Evolutionary conservation across 2,329 filamentous ascomycete genomes (phyloP).

Genomic region (Sarocladium oryzae): DNA sequence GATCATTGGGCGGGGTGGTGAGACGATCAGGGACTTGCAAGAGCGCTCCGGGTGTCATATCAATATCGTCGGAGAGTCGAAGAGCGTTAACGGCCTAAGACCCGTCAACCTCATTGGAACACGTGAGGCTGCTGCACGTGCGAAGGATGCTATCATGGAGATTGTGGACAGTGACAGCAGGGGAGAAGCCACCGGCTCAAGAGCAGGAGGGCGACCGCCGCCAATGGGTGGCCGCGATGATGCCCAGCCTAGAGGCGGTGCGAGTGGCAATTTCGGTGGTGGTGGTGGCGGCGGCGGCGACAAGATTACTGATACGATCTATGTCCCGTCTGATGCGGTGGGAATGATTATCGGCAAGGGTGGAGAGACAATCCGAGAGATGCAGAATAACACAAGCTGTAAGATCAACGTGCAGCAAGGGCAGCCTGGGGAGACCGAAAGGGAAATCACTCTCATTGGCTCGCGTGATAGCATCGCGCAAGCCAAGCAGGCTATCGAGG

Average conservation of each 20-base stretch:
- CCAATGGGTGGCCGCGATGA: slow-evolving; percentile 24
- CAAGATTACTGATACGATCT: slow-evolving; percentile 76
- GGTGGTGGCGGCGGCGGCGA: slow-evolving; percentile 41
- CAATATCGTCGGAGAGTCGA: slow-evolving; percentile 89
- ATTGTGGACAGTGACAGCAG: slow-evolving; percentile 88
- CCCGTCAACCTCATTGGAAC: slow-evolving; percentile 87
- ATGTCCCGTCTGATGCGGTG: slow-evolving; percentile 83
- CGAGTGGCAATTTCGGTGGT: slow-evolving; percentile 24
- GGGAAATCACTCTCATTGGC: slow-evolving; percentile 82
- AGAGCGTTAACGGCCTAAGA: slow-evolving; percentile 82
- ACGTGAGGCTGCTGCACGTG: slow-evolving; percentile 64
- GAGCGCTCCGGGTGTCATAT: slow-evolving; percentile 91
- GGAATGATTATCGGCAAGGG: slow-evolving; percentile 97
- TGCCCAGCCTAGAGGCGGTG: slow-evolving; percentile 22
- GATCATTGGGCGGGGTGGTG: slow-evolving; percentile 88
- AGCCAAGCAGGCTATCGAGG: slow-evolving; percentile 80
- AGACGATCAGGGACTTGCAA: slow-evolving; percentile 88
- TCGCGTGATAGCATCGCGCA: slow-evolving; percentile 68
- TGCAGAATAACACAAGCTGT: slow-evolving; percentile 81
- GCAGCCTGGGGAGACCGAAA: slow-evolving; percentile 69
- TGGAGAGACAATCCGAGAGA: slow-evolving; percentile 89
- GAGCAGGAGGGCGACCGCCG: slow-evolving; percentile 10
- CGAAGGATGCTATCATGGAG: slow-evolving; percentile 85
- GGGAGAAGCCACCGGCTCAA: slow-evolving; percentile 34
- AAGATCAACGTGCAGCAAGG: slow-evolving; percentile 90